phyloP scores from a whole-genome alignment of 1,284 basidiomycete species.

The Leccinum angustisporum region DNA sequence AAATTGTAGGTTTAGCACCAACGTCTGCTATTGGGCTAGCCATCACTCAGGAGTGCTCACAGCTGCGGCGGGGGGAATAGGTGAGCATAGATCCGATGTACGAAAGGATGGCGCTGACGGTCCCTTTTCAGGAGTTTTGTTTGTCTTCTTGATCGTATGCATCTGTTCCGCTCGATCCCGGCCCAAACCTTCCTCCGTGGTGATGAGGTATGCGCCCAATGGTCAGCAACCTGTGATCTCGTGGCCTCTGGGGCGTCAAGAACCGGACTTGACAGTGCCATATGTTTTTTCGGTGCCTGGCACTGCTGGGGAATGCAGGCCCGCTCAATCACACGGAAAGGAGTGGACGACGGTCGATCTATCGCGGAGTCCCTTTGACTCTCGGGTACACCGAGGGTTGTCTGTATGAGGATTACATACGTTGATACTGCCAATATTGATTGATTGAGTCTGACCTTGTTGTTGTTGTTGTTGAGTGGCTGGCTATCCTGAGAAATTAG shows the following conservation, averaged over 20 bases:
- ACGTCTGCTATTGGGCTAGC: slow-evolving; percentile 15
- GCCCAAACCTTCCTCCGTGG: background rate
- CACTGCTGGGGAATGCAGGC: background rate
- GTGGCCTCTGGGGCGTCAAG: background rate
- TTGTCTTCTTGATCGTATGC: slow-evolving; percentile 7
- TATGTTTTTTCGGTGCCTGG: slow-evolving; percentile 11
- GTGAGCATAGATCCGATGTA: slow-evolving; percentile 1
- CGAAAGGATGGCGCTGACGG: background rate
- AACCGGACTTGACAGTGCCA: background rate
- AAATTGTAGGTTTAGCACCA: slow-evolving; percentile 1
- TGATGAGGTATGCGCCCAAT: slow-evolving; percentile 5
- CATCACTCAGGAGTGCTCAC: slow-evolving; percentile 1
- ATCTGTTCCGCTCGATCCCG: background rate
- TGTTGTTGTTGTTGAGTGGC: slow-evolving; percentile 4
- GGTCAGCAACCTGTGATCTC: background rate
- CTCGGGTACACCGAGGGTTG: background rate
- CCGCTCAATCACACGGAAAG: background rate
- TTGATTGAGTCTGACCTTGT: background rate
- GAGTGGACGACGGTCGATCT: slow-evolving; percentile 8
- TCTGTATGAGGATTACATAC: background rate
- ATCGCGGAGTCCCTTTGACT: background rate
- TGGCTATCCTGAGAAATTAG: slow-evolving; percentile 28
- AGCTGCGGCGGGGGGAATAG: background rate
- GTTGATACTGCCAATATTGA: background rate
- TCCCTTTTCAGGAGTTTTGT: slow-evolving; percentile 6